phyloP scores from a whole-genome alignment of 2,329 filamentous ascomycete genomes.

The Colletotrichum noveboracense region DNA sequence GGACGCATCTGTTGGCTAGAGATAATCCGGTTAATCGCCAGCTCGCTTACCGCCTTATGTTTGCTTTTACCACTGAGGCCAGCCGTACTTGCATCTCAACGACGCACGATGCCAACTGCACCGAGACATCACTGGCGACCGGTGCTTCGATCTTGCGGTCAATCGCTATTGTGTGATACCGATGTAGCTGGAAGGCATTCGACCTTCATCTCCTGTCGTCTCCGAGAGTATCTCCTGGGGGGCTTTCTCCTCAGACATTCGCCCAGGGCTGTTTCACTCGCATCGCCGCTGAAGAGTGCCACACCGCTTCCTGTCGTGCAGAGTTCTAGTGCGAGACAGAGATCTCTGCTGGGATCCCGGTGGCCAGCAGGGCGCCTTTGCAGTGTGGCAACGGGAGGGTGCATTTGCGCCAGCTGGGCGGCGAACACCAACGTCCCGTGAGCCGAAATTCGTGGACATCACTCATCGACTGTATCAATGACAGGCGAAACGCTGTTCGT shows the following conservation, averaged over 20 bases:
- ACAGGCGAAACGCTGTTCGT: background rate
- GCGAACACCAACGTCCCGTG: background rate
- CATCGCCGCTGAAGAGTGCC: constrained; percentile 2
- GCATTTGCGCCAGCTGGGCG: background rate
- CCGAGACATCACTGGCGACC: constrained; percentile 14
- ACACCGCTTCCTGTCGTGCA: constrained; percentile 1
- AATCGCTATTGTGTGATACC: constrained; percentile 3
- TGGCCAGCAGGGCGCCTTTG: background rate
- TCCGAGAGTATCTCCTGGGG: background rate
- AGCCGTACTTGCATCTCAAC: background rate
- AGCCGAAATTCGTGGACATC: background rate
- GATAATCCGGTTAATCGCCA: background rate
- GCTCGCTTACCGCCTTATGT: constrained; percentile 7
- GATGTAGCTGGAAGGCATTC: background rate
- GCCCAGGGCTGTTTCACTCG: background rate
- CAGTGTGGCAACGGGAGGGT: background rate
- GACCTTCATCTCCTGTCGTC: background rate
- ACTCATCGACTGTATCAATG: background rate
- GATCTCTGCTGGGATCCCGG: background rate
- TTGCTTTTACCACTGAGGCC: background rate
- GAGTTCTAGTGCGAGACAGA: background rate
- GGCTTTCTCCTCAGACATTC: background rate
- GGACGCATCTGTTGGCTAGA: background rate
- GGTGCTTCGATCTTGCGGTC: constrained; percentile 11
- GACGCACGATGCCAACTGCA: background rate